Percentiles rank a stretch among this genome's conserved stretches.
These are phyloP conservation scores for Phyllosticta citriasiana DNA, from an alignment of 2,329 filamentous ascomycete genomes.

Conservation along the genomic window DNA sequence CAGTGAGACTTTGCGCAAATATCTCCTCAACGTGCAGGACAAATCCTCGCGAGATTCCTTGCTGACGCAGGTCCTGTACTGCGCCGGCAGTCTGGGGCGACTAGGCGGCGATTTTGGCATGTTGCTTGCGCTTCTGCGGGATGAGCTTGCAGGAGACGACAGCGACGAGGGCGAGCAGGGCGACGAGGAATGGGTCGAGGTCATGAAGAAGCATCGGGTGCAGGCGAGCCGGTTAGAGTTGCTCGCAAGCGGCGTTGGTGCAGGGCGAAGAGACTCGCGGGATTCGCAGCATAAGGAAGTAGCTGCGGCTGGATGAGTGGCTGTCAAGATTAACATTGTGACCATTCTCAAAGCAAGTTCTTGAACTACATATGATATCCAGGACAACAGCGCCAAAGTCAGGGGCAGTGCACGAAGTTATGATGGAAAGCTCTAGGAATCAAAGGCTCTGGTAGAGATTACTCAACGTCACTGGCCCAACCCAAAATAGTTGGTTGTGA, in stretches of 20 bases:
- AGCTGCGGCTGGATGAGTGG: not conserved
- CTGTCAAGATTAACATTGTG: not conserved
- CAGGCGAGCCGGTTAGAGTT: constrained; percentile 68
- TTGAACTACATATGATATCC: not conserved
- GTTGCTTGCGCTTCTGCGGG: constrained; percentile 59
- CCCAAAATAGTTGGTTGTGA: not conserved
- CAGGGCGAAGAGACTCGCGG: constrained; percentile 15
- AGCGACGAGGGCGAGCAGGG: constrained; percentile 31
- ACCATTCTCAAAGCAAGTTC: not conserved
- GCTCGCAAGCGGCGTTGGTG: constrained; percentile 33
- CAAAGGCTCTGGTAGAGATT: not conserved
- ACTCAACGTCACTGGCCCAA: not conserved
- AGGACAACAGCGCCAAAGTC: not conserved
- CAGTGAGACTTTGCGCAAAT: constrained; percentile 61
- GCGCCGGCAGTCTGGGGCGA: constrained; percentile 79
- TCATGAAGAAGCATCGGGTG: constrained; percentile 78
- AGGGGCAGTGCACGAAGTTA: not conserved
- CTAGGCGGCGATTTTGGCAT: constrained; percentile 89
- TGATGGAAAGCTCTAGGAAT: too few species aligned
- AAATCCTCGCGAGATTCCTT: constrained; percentile 74
- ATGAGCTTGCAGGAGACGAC: constrained; percentile 38
- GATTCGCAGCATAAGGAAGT: not conserved
- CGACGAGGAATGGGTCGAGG: constrained; percentile 68
- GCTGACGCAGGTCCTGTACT: constrained; percentile 86
- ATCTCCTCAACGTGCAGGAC: constrained; percentile 75